These are phyloP conservation scores for Populus tremula DNA, from an alignment of 345 rosid genomes.

Conservation along the genomic window DNA sequence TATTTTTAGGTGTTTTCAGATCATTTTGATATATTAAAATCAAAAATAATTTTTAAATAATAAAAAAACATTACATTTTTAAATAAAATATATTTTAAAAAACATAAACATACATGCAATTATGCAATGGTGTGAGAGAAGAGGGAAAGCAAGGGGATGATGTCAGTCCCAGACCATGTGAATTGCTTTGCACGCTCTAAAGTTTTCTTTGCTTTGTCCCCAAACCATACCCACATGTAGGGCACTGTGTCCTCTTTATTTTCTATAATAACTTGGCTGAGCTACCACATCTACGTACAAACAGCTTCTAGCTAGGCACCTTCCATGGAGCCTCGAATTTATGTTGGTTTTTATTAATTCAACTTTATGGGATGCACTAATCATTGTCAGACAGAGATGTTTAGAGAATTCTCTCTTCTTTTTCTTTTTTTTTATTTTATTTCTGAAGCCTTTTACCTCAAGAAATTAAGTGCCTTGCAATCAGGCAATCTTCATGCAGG, in stretches of 20 bases:
- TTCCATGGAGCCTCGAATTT: constrained; percentile 24
- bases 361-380: constrained; percentile 22
- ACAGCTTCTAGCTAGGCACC: constrained; percentile 20
- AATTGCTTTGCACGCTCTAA: constrained; percentile 27
- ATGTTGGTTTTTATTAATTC: constrained; percentile 12
- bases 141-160: constrained; percentile 6
- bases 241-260: constrained; percentile 30
- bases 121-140: constrained; percentile 10
- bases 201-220: constrained; percentile 46
- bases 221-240: constrained; percentile 57
- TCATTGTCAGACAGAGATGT: constrained; percentile 18
- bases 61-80: too few species aligned
- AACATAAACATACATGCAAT: too few species aligned
- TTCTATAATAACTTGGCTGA: background rate
- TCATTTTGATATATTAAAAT: too few species aligned
- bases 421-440: background rate
- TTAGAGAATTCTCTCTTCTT: background rate
- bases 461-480: constrained; percentile 28
- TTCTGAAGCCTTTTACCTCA: constrained; percentile 14
- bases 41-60: too few species aligned
- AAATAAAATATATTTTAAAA: too few species aligned
- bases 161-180: constrained; percentile 51
- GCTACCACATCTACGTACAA: background rate
- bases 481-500: background rate
- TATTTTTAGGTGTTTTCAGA: too few species aligned